Base-by-base conservation (phyloP, 2,329 filamentous ascomycete genomes). In the Alternaria rosae region DNA sequence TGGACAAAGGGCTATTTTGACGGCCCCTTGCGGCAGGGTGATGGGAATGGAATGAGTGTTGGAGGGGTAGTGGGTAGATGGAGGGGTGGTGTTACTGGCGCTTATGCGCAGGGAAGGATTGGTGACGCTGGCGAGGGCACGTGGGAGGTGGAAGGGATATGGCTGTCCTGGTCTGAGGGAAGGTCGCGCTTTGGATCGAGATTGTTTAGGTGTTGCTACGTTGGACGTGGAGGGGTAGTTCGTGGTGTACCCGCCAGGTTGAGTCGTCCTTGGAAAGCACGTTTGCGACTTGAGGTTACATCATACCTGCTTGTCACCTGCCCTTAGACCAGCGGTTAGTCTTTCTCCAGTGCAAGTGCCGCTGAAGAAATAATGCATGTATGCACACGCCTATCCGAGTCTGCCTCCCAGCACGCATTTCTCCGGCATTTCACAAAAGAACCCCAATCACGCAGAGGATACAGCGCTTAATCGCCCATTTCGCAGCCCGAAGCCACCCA, bases 401-500 rank as follows among this genome's bases (percentile, higher is more conserved):
- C 38, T 30, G 38, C 41, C 21, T 42, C 35, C 11, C 17, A 41
- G 25, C n/a, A 15, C 21, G 57, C 47, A 52, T 52, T 52, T 47
- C 26, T 8, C 35, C 17, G 20, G 35, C 23, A 47, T 41, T 59
- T 59, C 13, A 17, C 30, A 43, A 51, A 54, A 45, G 30, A 59
- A 52, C 38, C 28, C 43, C 21, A 54, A 41, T 21, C 17, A 50
- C 23, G 47, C 44, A n/a, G 47, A 51, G 47, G 12, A 13, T 54
- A 50, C 30, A 50, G 55, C 55, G 55, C 50, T 48, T 62, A 59
- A 48, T 32, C 7, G 12, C 15, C 50, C 26, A 30, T 28, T 53
- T 60, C 20, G 57, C 52, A 60, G 61, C 61, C 57, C 61, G 28
- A 62, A 47, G 44, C 59, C 60, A 59, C 45, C 62, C 56, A 59